Conservation (phyloP, 768 basidiomycete species). For the Kwoniella shandongensis region DNA sequence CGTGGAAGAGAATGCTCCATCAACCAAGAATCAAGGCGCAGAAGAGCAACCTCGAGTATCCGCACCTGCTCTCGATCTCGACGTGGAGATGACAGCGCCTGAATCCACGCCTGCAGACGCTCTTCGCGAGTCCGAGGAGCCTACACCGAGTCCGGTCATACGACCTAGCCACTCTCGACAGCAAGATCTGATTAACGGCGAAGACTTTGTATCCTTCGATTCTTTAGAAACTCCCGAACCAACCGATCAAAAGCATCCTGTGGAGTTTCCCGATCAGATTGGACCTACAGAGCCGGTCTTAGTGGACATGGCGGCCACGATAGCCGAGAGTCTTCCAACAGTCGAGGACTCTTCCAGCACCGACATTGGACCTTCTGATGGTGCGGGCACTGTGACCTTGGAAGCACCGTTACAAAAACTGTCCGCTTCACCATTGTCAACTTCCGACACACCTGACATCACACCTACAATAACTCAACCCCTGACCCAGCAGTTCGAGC, state of each 20-base stretch:
- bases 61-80: too few relatives aligned
- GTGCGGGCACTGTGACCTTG: neutral
- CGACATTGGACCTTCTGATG: neutral
- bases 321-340: neutral
- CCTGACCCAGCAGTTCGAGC: neutral
- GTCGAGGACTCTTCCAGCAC: neutral
- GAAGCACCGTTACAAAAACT: neutral
- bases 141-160: constrained; percentile 10
- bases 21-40: neutral
- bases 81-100: too few relatives aligned
- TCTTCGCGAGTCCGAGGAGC: constrained; percentile 3
- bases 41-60: neutral
- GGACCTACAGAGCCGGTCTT: too few relatives aligned
- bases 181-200: constrained; percentile 1
- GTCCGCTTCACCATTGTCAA: neutral
- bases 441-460: neutral
- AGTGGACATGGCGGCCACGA: neutral
- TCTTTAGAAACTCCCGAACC: neutral
- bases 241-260: neutral
- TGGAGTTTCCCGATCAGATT: too few relatives aligned
- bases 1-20: neutral
- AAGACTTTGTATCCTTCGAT: constrained; percentile 14
- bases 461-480: constrained; percentile 1
- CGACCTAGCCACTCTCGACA: neutral
- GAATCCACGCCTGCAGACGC: too few relatives aligned